Percentiles rank a stretch among this genome's conserved stretches.
These are phyloP conservation scores for Fusarium sp. DNA, from an alignment of 2,329 filamentous ascomycete genomes.

Conservation along the genomic window DNA sequence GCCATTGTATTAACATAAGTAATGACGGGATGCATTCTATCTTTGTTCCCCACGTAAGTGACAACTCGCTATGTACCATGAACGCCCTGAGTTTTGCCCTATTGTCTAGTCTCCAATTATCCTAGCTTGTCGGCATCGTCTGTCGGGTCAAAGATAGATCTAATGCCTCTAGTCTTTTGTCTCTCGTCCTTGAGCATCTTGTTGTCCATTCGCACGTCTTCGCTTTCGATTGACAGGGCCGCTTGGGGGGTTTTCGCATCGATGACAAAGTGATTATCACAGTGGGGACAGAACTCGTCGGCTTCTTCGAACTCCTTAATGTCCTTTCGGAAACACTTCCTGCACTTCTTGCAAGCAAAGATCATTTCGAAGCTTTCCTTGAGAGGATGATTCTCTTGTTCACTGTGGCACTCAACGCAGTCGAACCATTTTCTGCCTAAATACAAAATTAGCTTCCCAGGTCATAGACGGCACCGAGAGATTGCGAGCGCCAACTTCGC, in stretches of 20 bases:
- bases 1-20: slow-evolving; percentile 55
- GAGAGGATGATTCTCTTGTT: slow-evolving; percentile 81
- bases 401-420: slow-evolving; percentile 92
- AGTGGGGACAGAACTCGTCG: slow-evolving; percentile 99
- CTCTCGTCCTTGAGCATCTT: slow-evolving; percentile 95
- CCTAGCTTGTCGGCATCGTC: slow-evolving; percentile 81
- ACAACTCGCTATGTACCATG: slow-evolving; percentile 43
- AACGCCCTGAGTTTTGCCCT: slow-evolving; percentile 47
- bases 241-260: slow-evolving; percentile 88
- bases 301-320: slow-evolving; percentile 91
- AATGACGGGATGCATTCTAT: slow-evolving; percentile 47
- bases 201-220: slow-evolving; percentile 86
- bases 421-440: slow-evolving; percentile 97
- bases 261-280: slow-evolving; percentile 97
- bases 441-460: neutral
- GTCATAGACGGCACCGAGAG: neutral
- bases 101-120: slow-evolving; percentile 55
- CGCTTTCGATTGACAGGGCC: slow-evolving; percentile 86
- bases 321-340: slow-evolving; percentile 97
- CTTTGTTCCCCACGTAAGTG: slow-evolving; percentile 32
- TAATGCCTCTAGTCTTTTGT: slow-evolving; percentile 64
- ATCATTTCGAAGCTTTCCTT: slow-evolving; percentile 85
- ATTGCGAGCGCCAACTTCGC: neutral
- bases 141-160: slow-evolving; percentile 81
- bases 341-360: slow-evolving; percentile 99